Evolutionary conservation across 768 basidiomycete species (phyloP).

Genomic region (Mycena leptocephala): DNA sequence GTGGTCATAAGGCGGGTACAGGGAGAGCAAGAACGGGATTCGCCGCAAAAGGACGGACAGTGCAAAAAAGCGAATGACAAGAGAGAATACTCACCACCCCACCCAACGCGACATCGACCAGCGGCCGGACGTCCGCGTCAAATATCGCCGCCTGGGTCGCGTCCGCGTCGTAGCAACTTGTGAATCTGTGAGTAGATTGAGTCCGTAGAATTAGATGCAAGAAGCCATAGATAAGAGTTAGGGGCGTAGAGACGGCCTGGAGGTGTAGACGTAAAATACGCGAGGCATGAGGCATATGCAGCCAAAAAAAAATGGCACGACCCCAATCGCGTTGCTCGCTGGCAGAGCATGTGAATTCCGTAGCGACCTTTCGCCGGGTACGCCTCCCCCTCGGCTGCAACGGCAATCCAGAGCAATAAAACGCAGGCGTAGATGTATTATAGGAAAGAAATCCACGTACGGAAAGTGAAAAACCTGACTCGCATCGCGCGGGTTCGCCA

Average conservation of each 20-base stretch:
- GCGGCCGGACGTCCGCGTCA: constrained; percentile 79
- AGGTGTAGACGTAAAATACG: background rate
- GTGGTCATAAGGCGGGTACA: background rate
- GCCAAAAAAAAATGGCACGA: too few species aligned
- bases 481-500: constrained; percentile 80
- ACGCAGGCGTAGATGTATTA: too few species aligned
- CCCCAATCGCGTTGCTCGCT: too few species aligned
- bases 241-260: background rate
- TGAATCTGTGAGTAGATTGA: constrained; percentile 64
- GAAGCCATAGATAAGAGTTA: background rate
- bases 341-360: too few species aligned
- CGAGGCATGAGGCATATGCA: too few species aligned
- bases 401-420: too few species aligned
- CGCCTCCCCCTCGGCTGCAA: too few species aligned
- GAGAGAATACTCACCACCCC: constrained; percentile 72
- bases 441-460: constrained; percentile 56
- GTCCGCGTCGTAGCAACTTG: constrained; percentile 81
- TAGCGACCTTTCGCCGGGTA: too few species aligned
- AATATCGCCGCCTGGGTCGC: constrained; percentile 88
- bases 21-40: too few species aligned
- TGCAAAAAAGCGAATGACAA: background rate
- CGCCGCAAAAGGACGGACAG: background rate
- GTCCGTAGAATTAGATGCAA: background rate
- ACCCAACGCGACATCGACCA: constrained; percentile 84
- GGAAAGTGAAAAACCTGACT: constrained; percentile 86